Conservation (phyloP, 805 yeast species). For the Yarrowia sp. region DNA sequence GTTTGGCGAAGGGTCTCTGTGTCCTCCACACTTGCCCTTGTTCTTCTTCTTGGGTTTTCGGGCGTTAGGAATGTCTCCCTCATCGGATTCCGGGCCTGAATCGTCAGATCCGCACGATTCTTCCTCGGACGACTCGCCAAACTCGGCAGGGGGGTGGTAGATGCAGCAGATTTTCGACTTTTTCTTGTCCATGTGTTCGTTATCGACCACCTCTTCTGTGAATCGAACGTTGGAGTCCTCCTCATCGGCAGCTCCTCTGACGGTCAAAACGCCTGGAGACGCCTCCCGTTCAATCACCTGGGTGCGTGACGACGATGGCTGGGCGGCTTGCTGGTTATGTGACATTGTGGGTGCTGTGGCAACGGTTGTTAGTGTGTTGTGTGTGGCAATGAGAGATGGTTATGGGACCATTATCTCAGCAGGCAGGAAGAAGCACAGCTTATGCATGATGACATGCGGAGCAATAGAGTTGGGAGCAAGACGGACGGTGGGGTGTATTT, state of each 20-base stretch:
- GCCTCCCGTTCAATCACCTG: slow-evolving; percentile 23
- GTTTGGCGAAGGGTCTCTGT: slow-evolving; percentile 63
- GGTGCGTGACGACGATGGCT: slow-evolving; percentile 23
- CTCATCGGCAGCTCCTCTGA: slow-evolving; percentile 19
- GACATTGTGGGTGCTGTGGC: slow-evolving; percentile 4
- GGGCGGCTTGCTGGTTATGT: slow-evolving; percentile 26
- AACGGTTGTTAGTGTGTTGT: background rate
- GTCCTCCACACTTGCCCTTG: slow-evolving; percentile 44
- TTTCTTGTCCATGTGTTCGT: slow-evolving; percentile 86
- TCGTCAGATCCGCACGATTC: slow-evolving; percentile 48
- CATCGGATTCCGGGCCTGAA: slow-evolving; percentile 49
- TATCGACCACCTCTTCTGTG: slow-evolving; percentile 87
- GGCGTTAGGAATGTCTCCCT: slow-evolving; percentile 41
- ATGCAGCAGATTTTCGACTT: slow-evolving; percentile 88
- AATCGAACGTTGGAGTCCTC: slow-evolving; percentile 63
- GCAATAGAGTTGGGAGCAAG: background rate
- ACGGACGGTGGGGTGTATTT: background rate
- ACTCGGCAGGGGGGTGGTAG: slow-evolving; percentile 52
- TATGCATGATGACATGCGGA: slow-evolving; percentile 15
- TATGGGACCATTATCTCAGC: slow-evolving; percentile 8
- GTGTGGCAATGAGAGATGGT: slow-evolving; percentile 7
- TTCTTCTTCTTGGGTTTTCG: slow-evolving; percentile 40
- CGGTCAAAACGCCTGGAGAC: slow-evolving; percentile 13
- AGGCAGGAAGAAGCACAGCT: background rate
- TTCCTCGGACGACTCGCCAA: slow-evolving; percentile 51